Conservation (phyloP, 164 flowering plant species). For the Kalanchoe fedtschenkoi region DNA sequence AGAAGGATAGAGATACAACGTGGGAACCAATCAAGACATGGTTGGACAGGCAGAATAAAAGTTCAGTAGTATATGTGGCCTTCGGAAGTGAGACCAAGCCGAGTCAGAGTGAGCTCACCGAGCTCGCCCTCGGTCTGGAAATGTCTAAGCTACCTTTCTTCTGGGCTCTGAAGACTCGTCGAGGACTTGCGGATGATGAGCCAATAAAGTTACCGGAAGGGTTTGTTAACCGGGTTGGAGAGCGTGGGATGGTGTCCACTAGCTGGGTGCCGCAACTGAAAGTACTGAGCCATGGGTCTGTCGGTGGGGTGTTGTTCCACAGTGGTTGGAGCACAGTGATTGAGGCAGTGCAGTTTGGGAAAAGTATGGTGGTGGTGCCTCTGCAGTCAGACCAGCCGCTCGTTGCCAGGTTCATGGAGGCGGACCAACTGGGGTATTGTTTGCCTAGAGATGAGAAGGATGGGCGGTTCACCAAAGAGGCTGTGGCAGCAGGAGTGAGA, state of each 20-base stretch:
- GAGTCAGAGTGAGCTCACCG: constrained; percentile 14
- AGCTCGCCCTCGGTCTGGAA: constrained; percentile 27
- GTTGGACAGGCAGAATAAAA: constrained; percentile 12
- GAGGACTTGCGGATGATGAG: background rate
- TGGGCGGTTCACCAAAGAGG: constrained; percentile 21
- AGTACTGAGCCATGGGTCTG: constrained; percentile 29
- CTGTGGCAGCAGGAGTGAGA: constrained; percentile 21
- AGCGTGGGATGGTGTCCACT: constrained; percentile 18
- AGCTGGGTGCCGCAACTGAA: constrained; percentile 36
- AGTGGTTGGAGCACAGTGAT: constrained; percentile 35
- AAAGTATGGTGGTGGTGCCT: constrained; percentile 23
- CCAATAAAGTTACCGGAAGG: constrained; percentile 18
- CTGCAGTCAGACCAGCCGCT: constrained; percentile 25
- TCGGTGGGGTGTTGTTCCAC: constrained; percentile 33
- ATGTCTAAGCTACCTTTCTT: constrained; percentile 24
- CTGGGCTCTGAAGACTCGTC: constrained; percentile 24
- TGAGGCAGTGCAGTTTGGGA: constrained; percentile 25
- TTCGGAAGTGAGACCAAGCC: constrained; percentile 20
- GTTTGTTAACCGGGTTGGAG: constrained; percentile 19
- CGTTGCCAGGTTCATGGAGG: constrained; percentile 15
- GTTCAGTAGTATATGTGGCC: constrained; percentile 19
- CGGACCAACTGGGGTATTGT: constrained; percentile 17
- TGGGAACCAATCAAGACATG: constrained; percentile 13
- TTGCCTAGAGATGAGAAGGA: constrained; percentile 22
- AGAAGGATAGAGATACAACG: background rate